Percentiles rank a stretch among this genome's conserved stretches.
Conservation (phyloP, 2,329 filamentous ascomycete species). For the Xylariaceae sp. region DNA sequence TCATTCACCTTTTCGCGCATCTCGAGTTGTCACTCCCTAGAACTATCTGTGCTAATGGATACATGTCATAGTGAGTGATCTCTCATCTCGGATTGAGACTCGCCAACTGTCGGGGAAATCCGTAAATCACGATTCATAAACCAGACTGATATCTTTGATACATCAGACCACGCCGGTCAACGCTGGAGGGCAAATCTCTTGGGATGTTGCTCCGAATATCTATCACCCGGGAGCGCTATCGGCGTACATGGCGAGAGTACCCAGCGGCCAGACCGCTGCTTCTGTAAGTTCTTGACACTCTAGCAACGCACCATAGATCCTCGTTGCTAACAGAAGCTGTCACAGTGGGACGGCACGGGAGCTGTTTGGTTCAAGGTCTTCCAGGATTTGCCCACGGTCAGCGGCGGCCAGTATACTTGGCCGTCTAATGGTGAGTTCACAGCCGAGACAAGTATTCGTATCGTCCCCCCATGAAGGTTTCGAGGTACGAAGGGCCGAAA, state of each 20-base stretch:
- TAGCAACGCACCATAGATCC: too few species aligned
- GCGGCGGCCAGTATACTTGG: constrained; percentile 34
- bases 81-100: too few species aligned
- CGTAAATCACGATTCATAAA: constrained; percentile 14
- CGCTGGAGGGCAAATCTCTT: constrained; percentile 39
- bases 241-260: constrained; percentile 40
- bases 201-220: constrained; percentile 37
- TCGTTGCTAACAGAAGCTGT: too few species aligned
- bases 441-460: not conserved
- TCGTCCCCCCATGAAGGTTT: not conserved
- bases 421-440: constrained; percentile 31
- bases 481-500: not conserved
- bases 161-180: constrained; percentile 26
- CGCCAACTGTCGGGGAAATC: too few species aligned
- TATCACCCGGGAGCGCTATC: constrained; percentile 38
- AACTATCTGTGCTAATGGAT: too few species aligned
- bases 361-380: constrained; percentile 41
- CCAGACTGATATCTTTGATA: too few species aligned
- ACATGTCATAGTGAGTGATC: too few species aligned
- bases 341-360: constrained; percentile 34
- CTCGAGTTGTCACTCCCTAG: too few species aligned
- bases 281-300: constrained; percentile 4
- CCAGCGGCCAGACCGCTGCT: constrained; percentile 33
- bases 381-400: constrained; percentile 35
- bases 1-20: too few species aligned